Evolutionary conservation across 495 filamentous ascomycete genomes (phyloP), one percentile per base, ranked within the genome.

Genomic region (Aspergillus wentii): DNA sequence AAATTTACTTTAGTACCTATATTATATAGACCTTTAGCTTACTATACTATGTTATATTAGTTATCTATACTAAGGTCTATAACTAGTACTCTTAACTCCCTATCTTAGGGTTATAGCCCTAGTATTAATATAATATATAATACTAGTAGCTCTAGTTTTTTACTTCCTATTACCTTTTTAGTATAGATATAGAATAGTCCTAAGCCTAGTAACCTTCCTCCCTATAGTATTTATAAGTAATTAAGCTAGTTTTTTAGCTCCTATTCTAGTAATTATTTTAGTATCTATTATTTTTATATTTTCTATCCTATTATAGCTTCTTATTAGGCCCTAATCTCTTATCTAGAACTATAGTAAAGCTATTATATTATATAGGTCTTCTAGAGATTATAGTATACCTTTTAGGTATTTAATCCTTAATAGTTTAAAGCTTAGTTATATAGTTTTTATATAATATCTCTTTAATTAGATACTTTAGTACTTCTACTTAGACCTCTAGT

Each of bases 351-450:
- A n/a, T n/a, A n/a, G n/a, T n/a, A 23, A 4, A 5, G 10, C 16
- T 35, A 11, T 35, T 25, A 22, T 1, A 34, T 26, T 35, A 35
- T 37, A 22, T 31, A 2, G 15, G n/a, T 16, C 16, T n/a, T 3
- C 19, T 19, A 15, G 17, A 10, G 14, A 13, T 38, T 9, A 28
- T 26, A 4, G 40, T 38, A 36, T 30, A 28, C 10, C 4, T 16
- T 43, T 15, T 36, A 40, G 15, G 39, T 29, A 18, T 43, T 36
- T 8, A 43, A 4, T 16, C 5, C 5, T 31, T n/a, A 31, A 31
- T 31, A 31, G 22, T 25, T 25, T 6, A 6, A 25, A 10, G 10
- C 5, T 5, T 6, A 25, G 10, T 25, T 6, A 25, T 10, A 6
- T 10, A 25, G 10, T 25, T 25, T 25, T 25, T 25, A 25, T 6